These are phyloP conservation scores for Sporothrix schenckii DNA, from an alignment of 2,329 filamentous ascomycete species.

Conservation along the genomic window DNA sequence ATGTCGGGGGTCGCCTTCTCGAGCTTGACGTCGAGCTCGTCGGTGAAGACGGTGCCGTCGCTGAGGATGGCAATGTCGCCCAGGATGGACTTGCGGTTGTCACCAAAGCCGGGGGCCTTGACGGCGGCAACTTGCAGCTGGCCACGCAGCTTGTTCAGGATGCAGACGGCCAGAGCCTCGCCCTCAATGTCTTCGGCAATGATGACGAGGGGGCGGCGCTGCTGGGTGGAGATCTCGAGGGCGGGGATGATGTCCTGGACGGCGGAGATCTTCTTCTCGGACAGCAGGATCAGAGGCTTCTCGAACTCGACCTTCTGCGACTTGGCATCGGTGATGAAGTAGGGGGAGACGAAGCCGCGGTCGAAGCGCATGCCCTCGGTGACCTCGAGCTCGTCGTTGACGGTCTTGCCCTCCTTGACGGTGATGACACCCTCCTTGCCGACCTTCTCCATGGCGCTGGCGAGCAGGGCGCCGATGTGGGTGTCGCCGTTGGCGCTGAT, in stretches of 20 bases:
- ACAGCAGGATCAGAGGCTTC: conserved; percentile 97
- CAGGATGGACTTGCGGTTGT: conserved; percentile 99
- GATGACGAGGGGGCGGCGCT: conserved; percentile 94
- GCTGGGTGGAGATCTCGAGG: conserved; percentile 93
- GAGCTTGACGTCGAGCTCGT: conserved; percentile 98
- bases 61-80: conserved; percentile 95
- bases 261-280: conserved; percentile 99
- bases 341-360: conserved; percentile 96
- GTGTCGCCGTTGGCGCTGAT: conserved; percentile 97
- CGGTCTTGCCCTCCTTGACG: conserved; percentile 99
- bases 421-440: conserved; percentile 99
- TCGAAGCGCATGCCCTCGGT: conserved; percentile 99
- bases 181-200: conserved; percentile 99
- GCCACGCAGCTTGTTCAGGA: conserved; percentile 99
- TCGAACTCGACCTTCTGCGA: conserved; percentile 99
- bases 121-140: conserved; percentile 98
- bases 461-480: conserved; percentile 93
- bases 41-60: conserved; percentile 95
- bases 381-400: conserved; percentile 95
- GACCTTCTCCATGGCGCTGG: conserved; percentile 99
- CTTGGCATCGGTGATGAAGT: conserved; percentile 99
- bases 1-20: conserved; percentile 96
- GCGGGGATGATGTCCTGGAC: conserved; percentile 99
- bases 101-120: conserved; percentile 98
- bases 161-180: conserved; percentile 97